Base-by-base conservation (phyloP, 257 asterid species). In the Haberlea rhodopensis region DNA sequence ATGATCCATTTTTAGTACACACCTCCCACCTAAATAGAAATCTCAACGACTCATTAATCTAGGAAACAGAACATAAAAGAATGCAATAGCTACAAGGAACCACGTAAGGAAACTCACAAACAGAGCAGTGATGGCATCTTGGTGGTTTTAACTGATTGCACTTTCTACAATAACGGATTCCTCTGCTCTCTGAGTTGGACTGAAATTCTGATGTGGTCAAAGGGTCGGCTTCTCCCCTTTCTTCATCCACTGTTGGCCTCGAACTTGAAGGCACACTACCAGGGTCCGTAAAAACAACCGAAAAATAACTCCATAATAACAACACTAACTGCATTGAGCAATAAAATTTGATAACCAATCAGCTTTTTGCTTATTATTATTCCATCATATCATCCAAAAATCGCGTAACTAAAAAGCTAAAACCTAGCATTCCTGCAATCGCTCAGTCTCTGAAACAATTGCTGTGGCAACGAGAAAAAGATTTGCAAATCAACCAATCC, bases 271-370 rank as follows among this genome's bases (percentile, higher is more conserved):
- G 89, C 49, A 85, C 89, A 22, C 63, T 40, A 23, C 94, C 94
- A 1, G 94, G 94, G 69, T 85, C 85, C 66, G 87, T 83, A 61
- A 85, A 79, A 40, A 85, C 85, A 56, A 83, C 89, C 20, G 89
- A 79, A 68, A 85, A 83, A 70, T 85, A 85, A 79, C 89, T 83
- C 94, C 94, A 85, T 20, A 85, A 71, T 67, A 85, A 83, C 94
- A 85, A 81, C 71, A 66, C 84, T 73, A 85, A 73, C 94, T 85
- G 82, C 79, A 67, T 43, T 23, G 31, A 45, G 53, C 57, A 63
- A 59, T 31, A 11, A 27, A 55, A 62, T 19, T 52, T 43, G n/a
- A 31, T 22, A 23, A 23, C 20, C 18, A 52, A 16, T 51, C 29
- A 65, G 52, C 18, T 52, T 6, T 57, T 60, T 54, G 23, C 21